A percentile compares a stretch with the other conserved stretches of the same genome.
These are phyloP conservation scores for Cylindrodendrum hubeiense DNA, from an alignment of 2,329 filamentous ascomycete species.

Conservation along the genomic window DNA sequence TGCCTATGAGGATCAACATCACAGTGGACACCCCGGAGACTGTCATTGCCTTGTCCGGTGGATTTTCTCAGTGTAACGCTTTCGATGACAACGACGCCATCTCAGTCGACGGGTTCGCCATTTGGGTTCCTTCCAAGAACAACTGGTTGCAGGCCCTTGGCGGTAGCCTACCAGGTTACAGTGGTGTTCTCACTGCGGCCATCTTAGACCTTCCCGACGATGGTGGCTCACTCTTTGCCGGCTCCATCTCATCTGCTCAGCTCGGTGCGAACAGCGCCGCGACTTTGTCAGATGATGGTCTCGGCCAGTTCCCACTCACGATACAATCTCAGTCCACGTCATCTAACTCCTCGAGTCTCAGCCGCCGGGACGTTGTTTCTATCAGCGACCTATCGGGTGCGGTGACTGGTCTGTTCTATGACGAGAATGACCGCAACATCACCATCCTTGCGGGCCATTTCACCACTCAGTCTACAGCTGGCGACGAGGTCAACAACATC, in stretches of 20 bases:
- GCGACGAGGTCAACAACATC: constrained; percentile 81
- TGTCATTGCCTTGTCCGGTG: constrained; percentile 83
- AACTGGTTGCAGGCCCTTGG: constrained; percentile 91
- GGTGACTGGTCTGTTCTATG: constrained; percentile 84
- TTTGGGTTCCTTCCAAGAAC: constrained; percentile 88
- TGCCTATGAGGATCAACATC: constrained; percentile 84
- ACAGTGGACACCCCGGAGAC: constrained; percentile 76
- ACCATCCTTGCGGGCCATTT: constrained; percentile 94
- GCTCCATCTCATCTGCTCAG: constrained; percentile 83
- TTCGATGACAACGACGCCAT: constrained; percentile 74
- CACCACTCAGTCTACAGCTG: constrained; percentile 75
- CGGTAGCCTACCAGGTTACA: constrained; percentile 72
- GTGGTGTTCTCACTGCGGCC: constrained; percentile 78
- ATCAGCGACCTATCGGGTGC: constrained; percentile 71
- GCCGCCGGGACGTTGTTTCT: constrained; percentile 60
- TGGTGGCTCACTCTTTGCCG: constrained; percentile 79
- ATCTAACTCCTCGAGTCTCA: constrained; percentile 51
- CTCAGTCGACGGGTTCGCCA: constrained; percentile 80
- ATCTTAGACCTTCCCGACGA: constrained; percentile 74
- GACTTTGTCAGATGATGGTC: constrained; percentile 66
- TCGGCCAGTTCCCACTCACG: constrained; percentile 70
- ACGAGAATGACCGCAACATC: constrained; percentile 76
- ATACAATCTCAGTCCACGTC: constrained; percentile 54
- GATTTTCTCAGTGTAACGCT: constrained; percentile 79
- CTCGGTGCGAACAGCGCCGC: constrained; percentile 80